phyloP scores from a whole-genome alignment of 2,329 filamentous ascomycete genomes.

The Endocalyx cinctus region DNA sequence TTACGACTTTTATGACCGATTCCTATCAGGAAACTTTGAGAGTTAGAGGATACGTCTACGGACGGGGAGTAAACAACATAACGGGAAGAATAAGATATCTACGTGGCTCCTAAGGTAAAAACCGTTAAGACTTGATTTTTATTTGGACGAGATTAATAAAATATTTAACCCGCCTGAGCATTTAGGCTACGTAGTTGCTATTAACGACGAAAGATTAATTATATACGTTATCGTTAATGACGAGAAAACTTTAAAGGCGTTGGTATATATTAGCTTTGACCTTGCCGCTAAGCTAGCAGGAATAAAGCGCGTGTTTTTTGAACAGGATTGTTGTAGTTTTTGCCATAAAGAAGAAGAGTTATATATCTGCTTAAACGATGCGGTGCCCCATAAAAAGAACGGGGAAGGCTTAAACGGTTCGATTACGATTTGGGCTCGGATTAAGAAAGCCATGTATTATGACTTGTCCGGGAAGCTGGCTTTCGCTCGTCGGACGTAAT shows the following conservation, averaged over 20 bases:
- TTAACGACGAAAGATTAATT: slow-evolving; percentile 23
- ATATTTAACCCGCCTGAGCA: slow-evolving; percentile 18
- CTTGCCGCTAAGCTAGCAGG: slow-evolving; percentile 18
- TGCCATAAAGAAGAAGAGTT: no score
- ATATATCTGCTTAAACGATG: no score
- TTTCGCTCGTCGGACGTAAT: no score
- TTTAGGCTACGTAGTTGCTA: slow-evolving; percentile 14
- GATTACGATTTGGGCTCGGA: no score
- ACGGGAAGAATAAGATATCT: slow-evolving; percentile 17
- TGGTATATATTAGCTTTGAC: slow-evolving; percentile 26
- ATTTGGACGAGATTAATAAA: slow-evolving; percentile 12
- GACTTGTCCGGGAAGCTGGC: no score
- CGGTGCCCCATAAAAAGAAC: no score
- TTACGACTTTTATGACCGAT: no score
- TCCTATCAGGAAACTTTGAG: no score
- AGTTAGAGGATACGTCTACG: no score
- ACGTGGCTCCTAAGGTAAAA: slow-evolving; percentile 20
- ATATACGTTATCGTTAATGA: slow-evolving; percentile 20
- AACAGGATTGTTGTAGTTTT: slow-evolving; percentile 10
- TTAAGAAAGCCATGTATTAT: no score
- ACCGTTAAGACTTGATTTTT: slow-evolving; percentile 3
- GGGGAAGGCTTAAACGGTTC: no score
- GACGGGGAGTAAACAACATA: slow-evolving; percentile 6
- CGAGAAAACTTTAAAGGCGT: slow-evolving; percentile 12
- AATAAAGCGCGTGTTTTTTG: slow-evolving; percentile 15